These are phyloP conservation scores for Stagonosporopsis rhizophila DNA, from an alignment of 2,329 filamentous ascomycete genomes.

Conservation along the genomic window DNA sequence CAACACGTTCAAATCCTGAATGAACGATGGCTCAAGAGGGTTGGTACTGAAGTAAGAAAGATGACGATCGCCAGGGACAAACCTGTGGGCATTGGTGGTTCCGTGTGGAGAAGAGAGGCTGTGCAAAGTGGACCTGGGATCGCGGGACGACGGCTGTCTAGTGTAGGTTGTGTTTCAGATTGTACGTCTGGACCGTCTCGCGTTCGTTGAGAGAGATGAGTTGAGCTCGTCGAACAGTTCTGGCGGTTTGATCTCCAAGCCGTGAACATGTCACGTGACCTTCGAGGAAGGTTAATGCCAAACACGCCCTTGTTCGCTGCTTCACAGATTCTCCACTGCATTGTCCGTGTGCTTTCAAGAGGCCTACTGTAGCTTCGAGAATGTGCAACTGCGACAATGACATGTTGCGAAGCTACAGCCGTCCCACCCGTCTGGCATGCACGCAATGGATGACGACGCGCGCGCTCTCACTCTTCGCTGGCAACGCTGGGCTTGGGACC, in stretches of 20 bases:
- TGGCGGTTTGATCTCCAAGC: not conserved
- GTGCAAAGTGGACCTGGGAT: slow-evolving; percentile 18
- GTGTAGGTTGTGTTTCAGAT: slow-evolving; percentile 12
- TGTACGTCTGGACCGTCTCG: slow-evolving; percentile 5
- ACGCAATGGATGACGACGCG: slow-evolving; percentile 22
- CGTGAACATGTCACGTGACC: slow-evolving; percentile 7
- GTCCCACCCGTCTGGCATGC: slow-evolving; percentile 10
- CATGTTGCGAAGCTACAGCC: slow-evolving; percentile 8
- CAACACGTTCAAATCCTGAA: not conserved
- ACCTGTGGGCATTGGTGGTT: slow-evolving; percentile 1
- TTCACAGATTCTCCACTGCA: not conserved
- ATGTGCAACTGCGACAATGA: not conserved
- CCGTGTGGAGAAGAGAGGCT: slow-evolving; percentile 16
- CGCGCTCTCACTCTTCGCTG: not conserved
- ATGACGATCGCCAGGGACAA: slow-evolving; percentile 17
- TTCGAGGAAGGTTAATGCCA: not conserved
- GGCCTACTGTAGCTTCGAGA: not conserved
- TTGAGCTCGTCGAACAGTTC: slow-evolving; percentile 1
- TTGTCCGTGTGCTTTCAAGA: not conserved
- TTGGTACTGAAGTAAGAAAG: not conserved
- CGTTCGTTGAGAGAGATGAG: slow-evolving; percentile 13
- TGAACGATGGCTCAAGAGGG: not conserved
- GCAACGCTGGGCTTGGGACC: slow-evolving; percentile 6
- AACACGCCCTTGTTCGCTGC: not conserved
- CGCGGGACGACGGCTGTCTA: slow-evolving; percentile 14